These are phyloP conservation scores for Austroboletus eburneus DNA, from an alignment of 768 basidiomycete species.

Conservation along the genomic window DNA sequence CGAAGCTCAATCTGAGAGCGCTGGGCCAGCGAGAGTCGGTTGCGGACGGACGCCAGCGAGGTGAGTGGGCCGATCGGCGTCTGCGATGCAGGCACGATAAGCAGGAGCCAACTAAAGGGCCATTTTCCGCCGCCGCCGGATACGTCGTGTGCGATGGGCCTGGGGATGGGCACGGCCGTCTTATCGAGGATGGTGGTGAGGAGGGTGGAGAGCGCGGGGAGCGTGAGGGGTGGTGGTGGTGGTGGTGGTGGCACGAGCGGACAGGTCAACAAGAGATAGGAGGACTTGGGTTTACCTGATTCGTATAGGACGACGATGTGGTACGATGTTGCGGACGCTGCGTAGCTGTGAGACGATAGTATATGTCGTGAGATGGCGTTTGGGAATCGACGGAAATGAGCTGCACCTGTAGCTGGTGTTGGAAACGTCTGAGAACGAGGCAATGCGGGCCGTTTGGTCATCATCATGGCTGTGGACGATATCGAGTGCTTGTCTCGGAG, in stretches of 20 bases:
- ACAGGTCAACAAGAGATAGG: constrained; percentile 28
- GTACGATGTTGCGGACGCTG: constrained; percentile 23
- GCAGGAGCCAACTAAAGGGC: constrained; percentile 24
- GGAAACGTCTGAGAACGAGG: constrained; percentile 21
- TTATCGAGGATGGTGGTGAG: constrained; percentile 38
- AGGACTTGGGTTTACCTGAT: constrained; percentile 3
- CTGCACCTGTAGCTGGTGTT: constrained; percentile 33
- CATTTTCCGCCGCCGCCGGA: constrained; percentile 26
- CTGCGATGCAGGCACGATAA: constrained; percentile 35
- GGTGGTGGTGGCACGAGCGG: constrained; percentile 10
- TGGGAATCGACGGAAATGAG: too few relatives aligned
- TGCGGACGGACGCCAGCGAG: constrained; percentile 36
- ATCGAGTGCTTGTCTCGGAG: constrained; percentile 26
- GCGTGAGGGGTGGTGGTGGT: constrained; percentile 20
- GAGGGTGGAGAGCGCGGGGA: constrained; percentile 36
- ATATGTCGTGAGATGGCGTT: too few relatives aligned
- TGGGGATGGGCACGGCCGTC: constrained; percentile 49
- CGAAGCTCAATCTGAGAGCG: constrained; percentile 50
- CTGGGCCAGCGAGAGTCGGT: constrained; percentile 35
- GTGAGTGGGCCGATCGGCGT: constrained; percentile 29
- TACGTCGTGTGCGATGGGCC: constrained; percentile 44
- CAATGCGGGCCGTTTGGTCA: constrained; percentile 5
- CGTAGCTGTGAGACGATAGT: too few relatives aligned
- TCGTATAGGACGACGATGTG: constrained; percentile 25
- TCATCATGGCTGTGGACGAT: constrained; percentile 26